phyloP scores from a whole-genome alignment of 306 rosid species.

The Inga laurina region DNA sequence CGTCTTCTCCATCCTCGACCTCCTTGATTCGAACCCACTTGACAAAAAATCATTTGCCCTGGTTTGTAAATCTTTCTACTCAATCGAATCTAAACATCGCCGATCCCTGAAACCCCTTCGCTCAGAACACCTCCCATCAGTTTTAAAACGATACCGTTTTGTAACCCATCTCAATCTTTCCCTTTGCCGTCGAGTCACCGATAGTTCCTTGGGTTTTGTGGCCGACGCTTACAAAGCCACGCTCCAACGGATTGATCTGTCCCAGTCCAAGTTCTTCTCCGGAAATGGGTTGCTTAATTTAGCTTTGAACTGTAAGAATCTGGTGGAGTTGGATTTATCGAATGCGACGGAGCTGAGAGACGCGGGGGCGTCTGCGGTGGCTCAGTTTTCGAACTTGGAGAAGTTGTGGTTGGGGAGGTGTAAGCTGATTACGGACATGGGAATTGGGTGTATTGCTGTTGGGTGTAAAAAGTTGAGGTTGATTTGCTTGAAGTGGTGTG shows the following conservation, averaged over 20 bases:
- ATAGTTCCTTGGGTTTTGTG: constrained; percentile 37
- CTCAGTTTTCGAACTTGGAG: constrained; percentile 71
- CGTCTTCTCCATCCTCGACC: constrained; percentile 64
- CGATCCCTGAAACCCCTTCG: constrained; percentile 64
- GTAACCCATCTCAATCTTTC: constrained; percentile 62
- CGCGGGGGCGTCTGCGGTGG: constrained; percentile 59
- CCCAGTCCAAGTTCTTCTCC: constrained; percentile 67
- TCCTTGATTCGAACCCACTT: constrained; percentile 43
- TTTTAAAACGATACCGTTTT: constrained; percentile 52
- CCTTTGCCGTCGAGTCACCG: constrained; percentile 68
- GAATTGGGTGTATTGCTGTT: constrained; percentile 90
- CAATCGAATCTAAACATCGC: constrained; percentile 76
- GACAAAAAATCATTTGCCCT: constrained; percentile 71
- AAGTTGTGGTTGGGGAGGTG: constrained; percentile 82
- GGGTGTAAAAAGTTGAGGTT: constrained; percentile 76
- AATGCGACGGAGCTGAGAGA: constrained; percentile 82
- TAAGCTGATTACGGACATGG: constrained; percentile 77
- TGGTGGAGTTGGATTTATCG: constrained; percentile 80
- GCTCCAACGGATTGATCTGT: constrained; percentile 66
- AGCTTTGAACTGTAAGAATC: constrained; percentile 44
- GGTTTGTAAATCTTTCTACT: constrained; percentile 55
- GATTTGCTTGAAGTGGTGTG: constrained; percentile 85
- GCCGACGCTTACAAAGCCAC: constrained; percentile 46
- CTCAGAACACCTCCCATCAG: constrained; percentile 53
- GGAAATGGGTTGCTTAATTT: constrained; percentile 54